Evolutionary conservation across 2,329 filamentous ascomycete species (phyloP), one percentile per base, ranked within the genome.

Genomic region (Fusarium piperis): DNA sequence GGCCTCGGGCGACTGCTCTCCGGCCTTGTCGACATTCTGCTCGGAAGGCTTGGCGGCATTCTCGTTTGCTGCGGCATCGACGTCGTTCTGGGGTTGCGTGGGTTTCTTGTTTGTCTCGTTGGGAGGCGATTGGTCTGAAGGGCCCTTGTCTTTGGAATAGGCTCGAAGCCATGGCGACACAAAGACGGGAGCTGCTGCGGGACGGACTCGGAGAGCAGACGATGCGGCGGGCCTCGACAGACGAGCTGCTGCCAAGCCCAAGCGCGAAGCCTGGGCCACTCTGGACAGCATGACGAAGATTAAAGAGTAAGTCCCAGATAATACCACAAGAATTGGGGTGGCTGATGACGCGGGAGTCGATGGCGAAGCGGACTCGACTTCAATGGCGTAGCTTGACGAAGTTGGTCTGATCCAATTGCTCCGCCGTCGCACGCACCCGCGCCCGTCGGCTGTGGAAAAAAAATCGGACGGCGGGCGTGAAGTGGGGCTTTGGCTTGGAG

Each of bases 261-360:
- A 74, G 71, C 79, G 74, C 64, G 79, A 76, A 64, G 78, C 77
- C 68, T 76, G 76, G 71, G 77, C 79, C 72, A 79, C 71, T 78
- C 77, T 72, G 30, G 78, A 80, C 77, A 85, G 68, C 71, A 88
- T 88, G 79, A 77, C 71, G 76, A 76, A 61, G 66, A 16, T 51
- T 32, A n/a, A 39, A n/a, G 15, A 59, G 30, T 23, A 44, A 26
- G 68, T 39, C 9, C 57, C 36, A 55, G 60, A 35, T 51, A 36
- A 26, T 33, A 20, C 59, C 59, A 52, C 53, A 36, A 16, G 61
- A 26, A 41, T 28, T 62, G 39, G 32, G 41, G 58, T 41, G 33
- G 26, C 35, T 59, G 30, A 18, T 65, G 39, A 46, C 33, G 52
- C 62, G 46, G 20, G 46, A 46, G 33, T 72, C 33, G 62, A 67